Evolutionary conservation across 352 stramenopile species (phyloP), one percentile per base, ranked within the genome.

Genomic region (Phytophthora podocarpi): DNA sequence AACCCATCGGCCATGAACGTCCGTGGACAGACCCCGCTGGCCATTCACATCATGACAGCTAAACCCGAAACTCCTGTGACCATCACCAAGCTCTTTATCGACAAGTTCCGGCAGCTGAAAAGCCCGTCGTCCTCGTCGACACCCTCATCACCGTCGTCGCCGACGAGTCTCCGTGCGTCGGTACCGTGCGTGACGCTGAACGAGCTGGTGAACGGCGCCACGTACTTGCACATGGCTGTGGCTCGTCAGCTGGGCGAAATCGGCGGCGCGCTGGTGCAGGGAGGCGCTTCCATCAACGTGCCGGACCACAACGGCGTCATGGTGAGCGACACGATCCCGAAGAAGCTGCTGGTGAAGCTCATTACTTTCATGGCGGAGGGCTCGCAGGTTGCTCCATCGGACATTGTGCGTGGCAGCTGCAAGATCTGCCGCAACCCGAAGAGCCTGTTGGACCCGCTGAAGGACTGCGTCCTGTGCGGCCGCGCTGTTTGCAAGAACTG

Each of bases 391-490:
- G 61, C 79, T n/a, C 80, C 85, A 3, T 53, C 78, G 1, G 72
- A 76, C 20, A 74, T 87, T 37, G 65, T 76, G 45, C 84, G 80
- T 24, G 83, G 79, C 31, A 76, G 59, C 34, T 95, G 85, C 80
- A 91, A 95, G 72, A 82, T 93, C 39, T 95, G 86, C 68, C 91
- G 91, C 64, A 79, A 86, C 32, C 79, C 84, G 2, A 90, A 89
- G 51, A 82, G 82, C 0, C 28, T 92, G 43, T 73, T 95, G 41
- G 86, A 95, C 43, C 74, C 84, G 50, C 67, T 90, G 18, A 78
- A 73, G 36, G 84, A 93, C 60, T 95, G 86, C 64, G 77, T 74
- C 32, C 69, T 95, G 11, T 95, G 86, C 24, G 85, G 83, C 16
- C 86, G 86, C 40, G 70, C 80, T 0, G 77, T 91, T 23, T 95